Percentiles rank a stretch among this genome's conserved stretches.
Evolutionary conservation across 2,329 filamentous ascomycete genomes (phyloP).

Genomic region (Xylogone sp.): DNA sequence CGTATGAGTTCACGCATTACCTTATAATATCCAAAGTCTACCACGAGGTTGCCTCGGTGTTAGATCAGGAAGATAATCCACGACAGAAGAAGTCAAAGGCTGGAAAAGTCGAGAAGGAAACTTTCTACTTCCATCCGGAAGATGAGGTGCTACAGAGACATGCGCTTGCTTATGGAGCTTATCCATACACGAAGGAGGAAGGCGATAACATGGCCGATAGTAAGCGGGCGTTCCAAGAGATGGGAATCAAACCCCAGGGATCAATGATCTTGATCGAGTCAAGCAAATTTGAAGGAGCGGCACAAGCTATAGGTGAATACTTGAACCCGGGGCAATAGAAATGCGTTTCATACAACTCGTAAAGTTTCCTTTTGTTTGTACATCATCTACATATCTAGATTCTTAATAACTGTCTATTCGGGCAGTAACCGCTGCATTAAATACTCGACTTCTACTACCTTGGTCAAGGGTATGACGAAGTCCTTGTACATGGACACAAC

Average conservation of each 20-base stretch:
- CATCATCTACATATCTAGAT: background rate
- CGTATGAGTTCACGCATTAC: slow-evolving; percentile 91
- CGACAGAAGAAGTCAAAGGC: slow-evolving; percentile 66
- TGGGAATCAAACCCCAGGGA: slow-evolving; percentile 81
- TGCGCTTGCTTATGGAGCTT: slow-evolving; percentile 66
- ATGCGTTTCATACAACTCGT: background rate
- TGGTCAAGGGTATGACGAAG: slow-evolving; percentile 95
- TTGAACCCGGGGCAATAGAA: slow-evolving; percentile 50
- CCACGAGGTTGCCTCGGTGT: slow-evolving; percentile 75
- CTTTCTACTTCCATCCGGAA: slow-evolving; percentile 93
- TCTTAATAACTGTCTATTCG: slow-evolving; percentile 8
- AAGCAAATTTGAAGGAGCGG: slow-evolving; percentile 68
- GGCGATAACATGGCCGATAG: slow-evolving; percentile 82
- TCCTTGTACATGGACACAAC: slow-evolving; percentile 88
- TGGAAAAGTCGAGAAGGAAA: slow-evolving; percentile 55
- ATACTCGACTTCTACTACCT: slow-evolving; percentile 97
- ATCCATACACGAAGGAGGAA: slow-evolving; percentile 72
- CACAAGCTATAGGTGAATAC: slow-evolving; percentile 74
- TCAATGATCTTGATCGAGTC: slow-evolving; percentile 85
- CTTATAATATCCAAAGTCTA: slow-evolving; percentile 91
- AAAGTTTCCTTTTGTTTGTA: background rate
- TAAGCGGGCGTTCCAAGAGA: slow-evolving; percentile 90
- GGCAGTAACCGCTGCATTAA: slow-evolving; percentile 81
- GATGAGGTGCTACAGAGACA: slow-evolving; percentile 84
- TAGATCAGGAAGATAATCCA: slow-evolving; percentile 63